These are phyloP conservation scores for Aspergillus fructus DNA, from an alignment of 2,329 filamentous ascomycete species.

Conservation along the genomic window DNA sequence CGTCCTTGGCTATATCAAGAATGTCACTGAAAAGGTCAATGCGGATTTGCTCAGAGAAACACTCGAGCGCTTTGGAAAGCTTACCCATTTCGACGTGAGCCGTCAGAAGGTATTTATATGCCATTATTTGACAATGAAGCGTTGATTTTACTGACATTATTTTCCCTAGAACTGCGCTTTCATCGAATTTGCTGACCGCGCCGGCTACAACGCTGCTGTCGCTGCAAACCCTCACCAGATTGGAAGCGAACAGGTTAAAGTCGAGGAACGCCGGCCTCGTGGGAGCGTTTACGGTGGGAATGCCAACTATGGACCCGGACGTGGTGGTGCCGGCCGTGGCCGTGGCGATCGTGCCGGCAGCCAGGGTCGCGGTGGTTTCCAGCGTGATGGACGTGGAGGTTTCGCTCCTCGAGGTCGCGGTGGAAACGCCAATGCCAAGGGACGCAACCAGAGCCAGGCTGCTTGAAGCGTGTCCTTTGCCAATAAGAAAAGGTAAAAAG, in stretches of 20 bases:
- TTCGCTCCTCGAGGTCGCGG: constrained; percentile 66
- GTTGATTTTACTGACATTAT: neutral
- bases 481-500: constrained; percentile 7
- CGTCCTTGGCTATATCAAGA: constrained; percentile 89
- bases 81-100: constrained; percentile 64
- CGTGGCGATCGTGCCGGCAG: constrained; percentile 67
- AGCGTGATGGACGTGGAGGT: constrained; percentile 67
- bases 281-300: constrained; percentile 68
- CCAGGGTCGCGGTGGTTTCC: constrained; percentile 66
- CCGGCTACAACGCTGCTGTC: constrained; percentile 80
- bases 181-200: constrained; percentile 80
- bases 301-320: constrained; percentile 58
- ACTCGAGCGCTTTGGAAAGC: constrained; percentile 67
- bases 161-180: constrained; percentile 83
- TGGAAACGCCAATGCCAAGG: constrained; percentile 51
- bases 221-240: constrained; percentile 83
- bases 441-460: constrained; percentile 46
- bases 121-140: neutral
- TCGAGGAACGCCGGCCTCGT: constrained; percentile 86
- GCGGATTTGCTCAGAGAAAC: constrained; percentile 68
- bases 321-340: constrained; percentile 64
- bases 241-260: constrained; percentile 75
- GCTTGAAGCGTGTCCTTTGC: constrained; percentile 31
- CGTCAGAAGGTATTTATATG: constrained; percentile 68
- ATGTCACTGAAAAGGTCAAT: constrained; percentile 85